Percentiles rank a stretch among this genome's conserved stretches.
These are phyloP conservation scores for Pseudogymnoascus sp. DNA, from an alignment of 2,329 filamentous ascomycete species.

Conservation along the genomic window DNA sequence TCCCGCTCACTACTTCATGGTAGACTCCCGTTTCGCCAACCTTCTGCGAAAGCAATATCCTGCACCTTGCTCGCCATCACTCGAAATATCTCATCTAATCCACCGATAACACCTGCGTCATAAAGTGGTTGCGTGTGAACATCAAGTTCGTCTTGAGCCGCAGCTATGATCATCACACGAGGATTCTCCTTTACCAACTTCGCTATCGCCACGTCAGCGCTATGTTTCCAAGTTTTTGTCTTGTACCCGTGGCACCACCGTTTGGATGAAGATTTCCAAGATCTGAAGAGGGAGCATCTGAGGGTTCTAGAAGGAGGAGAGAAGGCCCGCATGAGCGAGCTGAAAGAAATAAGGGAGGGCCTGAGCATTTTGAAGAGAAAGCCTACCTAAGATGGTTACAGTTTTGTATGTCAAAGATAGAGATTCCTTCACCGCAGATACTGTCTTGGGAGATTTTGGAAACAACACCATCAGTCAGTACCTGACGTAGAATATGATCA, in stretches of 20 bases:
- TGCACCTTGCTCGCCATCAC: not conserved
- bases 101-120: not conserved
- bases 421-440: not conserved
- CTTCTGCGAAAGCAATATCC: not conserved
- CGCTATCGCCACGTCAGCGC: slow-evolving; percentile 41
- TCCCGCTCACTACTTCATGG: not conserved
- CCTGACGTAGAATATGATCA: not conserved
- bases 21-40: not conserved
- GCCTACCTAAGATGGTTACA: not conserved
- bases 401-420: not conserved
- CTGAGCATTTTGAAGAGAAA: not conserved
- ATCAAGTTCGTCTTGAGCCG: not conserved
- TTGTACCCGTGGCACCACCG: slow-evolving; percentile 49
- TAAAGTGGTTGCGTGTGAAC: not conserved
- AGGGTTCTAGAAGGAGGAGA: slow-evolving; percentile 25
- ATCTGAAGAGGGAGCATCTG: slow-evolving; percentile 39
- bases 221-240: slow-evolving; percentile 47
- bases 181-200: slow-evolving; percentile 47
- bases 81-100: not conserved
- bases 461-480: not conserved
- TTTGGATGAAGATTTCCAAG: slow-evolving; percentile 41
- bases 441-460: not conserved
- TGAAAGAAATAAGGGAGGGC: slow-evolving; percentile 13
- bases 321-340: slow-evolving; percentile 12
- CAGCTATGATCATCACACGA: slow-evolving; percentile 38